Evolutionary conservation across 139 green algal species (phyloP), one percentile per base, ranked within the genome.

Genomic region (Auxenochlorella pyrenoidosa): DNA sequence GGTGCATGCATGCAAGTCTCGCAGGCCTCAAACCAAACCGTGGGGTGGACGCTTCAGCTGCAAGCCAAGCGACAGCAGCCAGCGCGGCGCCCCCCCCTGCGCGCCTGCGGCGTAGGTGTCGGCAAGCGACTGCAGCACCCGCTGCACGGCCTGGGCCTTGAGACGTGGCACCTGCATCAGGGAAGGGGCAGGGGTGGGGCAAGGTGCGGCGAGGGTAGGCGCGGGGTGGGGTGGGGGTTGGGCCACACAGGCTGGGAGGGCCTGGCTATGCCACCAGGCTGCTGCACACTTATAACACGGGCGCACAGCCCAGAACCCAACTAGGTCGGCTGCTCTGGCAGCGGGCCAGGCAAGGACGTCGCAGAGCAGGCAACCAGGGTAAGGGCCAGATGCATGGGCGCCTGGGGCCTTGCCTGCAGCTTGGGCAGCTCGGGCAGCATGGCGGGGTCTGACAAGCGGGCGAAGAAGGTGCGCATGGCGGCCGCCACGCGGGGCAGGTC

Each of bases 401-500:
- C 70, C 21, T 22, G 12, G 24, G 72, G 36, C 41, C 34, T 2
- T 44, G 93, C 93, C 93, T 96, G 92, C 16, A 98, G 90, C 19
- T 83, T 54, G 30, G 70, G 59, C 84, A 98, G 97, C 88, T 97
- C 94, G 1, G 94, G 96, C 70, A 98, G 90, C 19, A 93, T 87
- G 22, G 96, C 93, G 0, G 95, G 93, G 10, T 92, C 91, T 5
- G 94, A 96, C 34, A 98, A 86, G 10, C 93, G 75, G 59, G 88
- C 90, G 60, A 98, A 95, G 84, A 97, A 96, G 19, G 78, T 79
- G 16, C 93, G 89, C 91, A 97, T 90, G 21, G 94, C 92, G 22
- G 92, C 91, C 0, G 85, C 86, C n/a, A 98, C 81, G 12, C 68
- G n/a, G 0, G 70, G 21, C 58, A 96, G 87, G 5, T 88, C 86